Conservation (phyloP, 257 asterid species). For the Nicotiana sylvestris region DNA sequence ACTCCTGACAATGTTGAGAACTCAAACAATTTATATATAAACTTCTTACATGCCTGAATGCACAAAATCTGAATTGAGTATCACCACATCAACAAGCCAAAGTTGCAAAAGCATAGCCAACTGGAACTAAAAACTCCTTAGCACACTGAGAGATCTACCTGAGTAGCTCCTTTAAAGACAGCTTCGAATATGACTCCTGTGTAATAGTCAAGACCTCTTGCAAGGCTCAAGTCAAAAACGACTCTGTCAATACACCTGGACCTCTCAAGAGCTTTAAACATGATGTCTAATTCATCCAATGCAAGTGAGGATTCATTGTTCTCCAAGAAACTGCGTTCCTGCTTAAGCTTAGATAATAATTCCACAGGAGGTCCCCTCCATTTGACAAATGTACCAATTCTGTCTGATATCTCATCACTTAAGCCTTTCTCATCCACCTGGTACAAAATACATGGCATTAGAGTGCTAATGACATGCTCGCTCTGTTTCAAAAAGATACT, state of each 20-base stretch:
- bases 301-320: conserved; percentile 66
- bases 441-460: neutral
- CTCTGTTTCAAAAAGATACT: neutral
- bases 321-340: conserved; percentile 61
- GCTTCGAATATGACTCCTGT: conserved; percentile 97
- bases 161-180: conserved; percentile 78
- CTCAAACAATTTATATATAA: neutral
- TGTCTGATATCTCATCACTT: conserved; percentile 63
- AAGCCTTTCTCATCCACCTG: conserved; percentile 94
- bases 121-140: neutral
- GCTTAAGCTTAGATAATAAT: conserved; percentile 53
- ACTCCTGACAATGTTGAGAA: conserved; percentile 1
- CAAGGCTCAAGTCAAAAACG: conserved; percentile 93
- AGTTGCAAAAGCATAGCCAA: neutral
- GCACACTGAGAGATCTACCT: conserved; percentile 38
- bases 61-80: neutral
- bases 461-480: neutral
- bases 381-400: conserved; percentile 78
- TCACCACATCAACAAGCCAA: neutral
- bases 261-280: conserved; percentile 67
- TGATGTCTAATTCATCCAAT: conserved; percentile 71
- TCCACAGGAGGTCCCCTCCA: conserved; percentile 83
- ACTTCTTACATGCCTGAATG: neutral
- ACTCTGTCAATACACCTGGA: conserved; percentile 65
- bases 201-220: conserved; percentile 97